Evolutionary conservation across 495 filamentous ascomycete species (phyloP).

Genomic region (Hyaloscypha variabilis): DNA sequence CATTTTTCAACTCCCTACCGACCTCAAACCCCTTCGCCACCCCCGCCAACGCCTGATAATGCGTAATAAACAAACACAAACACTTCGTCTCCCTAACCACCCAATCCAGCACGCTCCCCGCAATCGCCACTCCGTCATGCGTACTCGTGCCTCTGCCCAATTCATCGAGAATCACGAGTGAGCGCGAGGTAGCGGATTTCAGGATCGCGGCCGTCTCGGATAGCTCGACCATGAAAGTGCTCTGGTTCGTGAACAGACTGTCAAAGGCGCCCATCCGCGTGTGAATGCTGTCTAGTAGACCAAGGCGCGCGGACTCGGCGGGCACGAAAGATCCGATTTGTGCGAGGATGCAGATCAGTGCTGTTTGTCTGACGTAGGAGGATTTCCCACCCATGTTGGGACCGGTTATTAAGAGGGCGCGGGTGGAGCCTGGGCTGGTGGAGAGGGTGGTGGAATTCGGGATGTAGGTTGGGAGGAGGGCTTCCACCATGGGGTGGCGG

Average conservation of each 20-base stretch:
- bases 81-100: conserved; percentile 75
- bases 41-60: conserved; percentile 84
- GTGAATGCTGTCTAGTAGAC: conserved; percentile 88
- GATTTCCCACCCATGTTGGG: conserved; percentile 99
- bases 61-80: conserved; percentile 92
- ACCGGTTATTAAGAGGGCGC: conserved; percentile 87
- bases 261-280: conserved; percentile 97
- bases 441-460: conserved; percentile 81
- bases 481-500: conserved; percentile 96
- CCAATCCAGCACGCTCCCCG: conserved; percentile 84
- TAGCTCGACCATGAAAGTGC: conserved; percentile 97
- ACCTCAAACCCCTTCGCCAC: conserved; percentile 82
- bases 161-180: conserved; percentile 92
- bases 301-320: conserved; percentile 70
- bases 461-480: conserved; percentile 86
- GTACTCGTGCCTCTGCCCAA: conserved; percentile 90
- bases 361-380: conserved; percentile 89
- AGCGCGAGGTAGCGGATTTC: conserved; percentile 74
- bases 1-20: conserved; percentile 35
- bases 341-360: conserved; percentile 89
- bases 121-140: conserved; percentile 95
- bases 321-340: conserved; percentile 96
- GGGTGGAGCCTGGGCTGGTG: conserved; percentile 56
- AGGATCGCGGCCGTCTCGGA: conserved; percentile 90
- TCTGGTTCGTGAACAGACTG: conserved; percentile 93